Conservation (phyloP, 306 rosid species). For the Cajanus cajan region DNA sequence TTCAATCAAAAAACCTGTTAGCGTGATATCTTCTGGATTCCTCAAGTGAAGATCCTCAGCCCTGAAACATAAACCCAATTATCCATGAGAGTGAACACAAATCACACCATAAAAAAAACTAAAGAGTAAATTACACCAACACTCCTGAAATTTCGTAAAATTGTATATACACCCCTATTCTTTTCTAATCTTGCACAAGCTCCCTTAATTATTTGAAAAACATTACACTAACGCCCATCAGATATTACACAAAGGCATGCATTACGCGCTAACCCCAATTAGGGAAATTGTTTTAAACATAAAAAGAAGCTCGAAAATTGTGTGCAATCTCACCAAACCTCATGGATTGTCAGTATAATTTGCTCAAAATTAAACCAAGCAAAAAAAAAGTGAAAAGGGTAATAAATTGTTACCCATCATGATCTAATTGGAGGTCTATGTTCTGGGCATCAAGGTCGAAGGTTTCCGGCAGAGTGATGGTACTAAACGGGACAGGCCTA, state of each 20-base stretch:
- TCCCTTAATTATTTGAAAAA: no score
- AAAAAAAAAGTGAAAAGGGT: neutral
- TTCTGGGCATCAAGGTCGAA: conserved; percentile 67
- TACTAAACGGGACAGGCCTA: conserved; percentile 61
- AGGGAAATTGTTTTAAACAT: no score
- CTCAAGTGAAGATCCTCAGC: conserved; percentile 46
- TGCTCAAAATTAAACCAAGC: no score
- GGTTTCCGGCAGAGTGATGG: conserved; percentile 68
- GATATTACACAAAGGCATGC: no score
- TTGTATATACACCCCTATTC: no score
- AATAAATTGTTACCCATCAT: conserved; percentile 43
- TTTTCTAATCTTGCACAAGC: no score
- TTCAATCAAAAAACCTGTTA: conserved; percentile 46
- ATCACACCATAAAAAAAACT: neutral
- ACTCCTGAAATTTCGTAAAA: no score
- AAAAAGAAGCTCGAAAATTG: no score
- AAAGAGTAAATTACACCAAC: neutral
- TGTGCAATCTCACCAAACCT: no score
- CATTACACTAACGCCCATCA: no score
- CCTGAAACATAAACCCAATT: conserved; percentile 41
- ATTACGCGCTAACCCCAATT: no score
- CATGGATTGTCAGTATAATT: no score
- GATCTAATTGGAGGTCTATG: conserved; percentile 30
- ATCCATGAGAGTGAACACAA: neutral
- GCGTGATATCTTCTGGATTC: conserved; percentile 71